Conservation (phyloP, 1,139 yeast genomes). For the Yamadazyma buinensis region DNA sequence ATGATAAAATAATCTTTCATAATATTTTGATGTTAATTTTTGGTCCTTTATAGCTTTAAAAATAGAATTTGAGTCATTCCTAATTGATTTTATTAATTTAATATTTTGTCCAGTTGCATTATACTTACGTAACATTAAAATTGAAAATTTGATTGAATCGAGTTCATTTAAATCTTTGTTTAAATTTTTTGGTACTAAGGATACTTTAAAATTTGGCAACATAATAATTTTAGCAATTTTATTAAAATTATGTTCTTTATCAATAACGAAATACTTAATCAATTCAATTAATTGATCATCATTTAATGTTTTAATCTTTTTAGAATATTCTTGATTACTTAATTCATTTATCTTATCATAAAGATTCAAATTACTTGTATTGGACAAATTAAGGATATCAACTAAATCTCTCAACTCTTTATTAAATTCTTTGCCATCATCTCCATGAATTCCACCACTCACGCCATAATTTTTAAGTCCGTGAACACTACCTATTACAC, state of each 20-base stretch:
- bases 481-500: not conserved
- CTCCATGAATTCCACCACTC: too few relatives aligned
- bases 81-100: conserved; percentile 28
- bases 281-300: conserved; percentile 28
- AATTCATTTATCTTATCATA: conserved; percentile 14
- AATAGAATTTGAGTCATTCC: conserved; percentile 23
- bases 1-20: conserved; percentile 43
- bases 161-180: conserved; percentile 5
- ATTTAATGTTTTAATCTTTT: conserved; percentile 18
- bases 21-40: conserved; percentile 26
- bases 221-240: conserved; percentile 27
- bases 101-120: conserved; percentile 31
- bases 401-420: conserved; percentile 14
- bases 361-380: conserved; percentile 13
- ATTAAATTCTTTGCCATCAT: not conserved
- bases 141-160: conserved; percentile 22
- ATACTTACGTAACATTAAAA: conserved; percentile 33
- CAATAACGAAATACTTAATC: conserved; percentile 19
- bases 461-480: not conserved
- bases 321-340: conserved; percentile 15
- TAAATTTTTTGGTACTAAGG: not conserved
- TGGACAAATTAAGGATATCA: conserved; percentile 15
- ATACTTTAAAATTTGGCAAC: conserved; percentile 17
- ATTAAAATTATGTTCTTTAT: conserved; percentile 23
- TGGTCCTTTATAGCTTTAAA: conserved; percentile 24